Evolutionary conservation across 257 asterid species (phyloP).

Genomic region (Solanum chilense): DNA sequence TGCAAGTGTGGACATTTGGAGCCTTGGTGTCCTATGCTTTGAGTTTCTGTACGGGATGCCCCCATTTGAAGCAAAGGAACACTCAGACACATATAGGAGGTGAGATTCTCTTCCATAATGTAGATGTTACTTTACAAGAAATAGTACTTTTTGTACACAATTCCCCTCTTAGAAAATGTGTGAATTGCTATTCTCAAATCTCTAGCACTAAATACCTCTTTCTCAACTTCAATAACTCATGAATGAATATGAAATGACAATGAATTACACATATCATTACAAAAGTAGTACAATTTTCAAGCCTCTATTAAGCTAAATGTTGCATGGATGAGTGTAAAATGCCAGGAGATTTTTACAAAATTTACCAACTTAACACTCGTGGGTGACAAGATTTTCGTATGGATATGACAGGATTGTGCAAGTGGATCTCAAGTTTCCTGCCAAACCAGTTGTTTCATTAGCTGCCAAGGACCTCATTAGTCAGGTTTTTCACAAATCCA

Average conservation of each 20-base stretch:
- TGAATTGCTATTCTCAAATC: not conserved
- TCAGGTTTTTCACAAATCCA: slow-evolving; percentile 36
- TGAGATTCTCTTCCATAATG: slow-evolving; percentile 4
- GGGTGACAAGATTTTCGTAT: not conserved
- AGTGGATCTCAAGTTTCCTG: slow-evolving; percentile 88
- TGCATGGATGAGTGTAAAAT: not conserved
- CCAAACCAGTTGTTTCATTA: slow-evolving; percentile 74
- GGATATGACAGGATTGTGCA: slow-evolving; percentile 60
- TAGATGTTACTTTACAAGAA: not conserved
- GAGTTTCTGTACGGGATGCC: slow-evolving; percentile 92
- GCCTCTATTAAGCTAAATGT: not conserved
- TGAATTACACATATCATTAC: not conserved
- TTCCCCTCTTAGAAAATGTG: not conserved
- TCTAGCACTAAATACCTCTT: not conserved
- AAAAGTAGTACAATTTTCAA: not conserved
- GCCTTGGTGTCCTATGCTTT: slow-evolving; percentile 91
- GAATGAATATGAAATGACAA: not conserved
- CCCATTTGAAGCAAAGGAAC: slow-evolving; percentile 95
- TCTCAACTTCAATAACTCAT: not conserved
- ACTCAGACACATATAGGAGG: slow-evolving; percentile 93
- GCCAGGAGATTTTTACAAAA: not conserved
- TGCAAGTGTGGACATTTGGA: slow-evolving; percentile 92
- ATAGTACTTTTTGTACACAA: not conserved
- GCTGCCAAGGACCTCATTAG: slow-evolving; percentile 85
- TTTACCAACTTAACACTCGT: not conserved